Base-by-base conservation (phyloP, 306 rosid genomes). In the Fragaria iinumae region DNA sequence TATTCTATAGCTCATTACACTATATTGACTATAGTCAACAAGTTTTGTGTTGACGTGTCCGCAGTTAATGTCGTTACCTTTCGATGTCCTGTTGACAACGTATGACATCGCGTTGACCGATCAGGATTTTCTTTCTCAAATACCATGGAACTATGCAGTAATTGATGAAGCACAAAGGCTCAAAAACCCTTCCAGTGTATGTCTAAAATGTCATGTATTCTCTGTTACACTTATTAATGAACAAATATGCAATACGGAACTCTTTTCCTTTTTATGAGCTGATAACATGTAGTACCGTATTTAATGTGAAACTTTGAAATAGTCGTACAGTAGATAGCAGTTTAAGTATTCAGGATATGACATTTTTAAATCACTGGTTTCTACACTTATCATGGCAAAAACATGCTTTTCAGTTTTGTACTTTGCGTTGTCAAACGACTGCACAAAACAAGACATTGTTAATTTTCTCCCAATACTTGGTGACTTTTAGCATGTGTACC, bases 151-250 rank as follows among this genome's bases (percentile, higher is more conserved):
- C 59, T 89, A 87, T 83, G 89, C 95, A 73, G 84, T 94, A 80
- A 88, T 94, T 78, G 97, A 94, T 83, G 98, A 94, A 88, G 97
- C 98, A 75, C 98, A 94, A 78, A 79, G 98, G 84, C 98, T 94
- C 72, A 94, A 94, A 79, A 94, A 94, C 77, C 91, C 96, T 27
- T 87, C 91, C 77, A 94, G 96, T 81, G 98, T 94, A 94, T 49
- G 97, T 88, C 59, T 43, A 79, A 81, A 55, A 62, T 47, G 49
- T 59, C 79, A 41, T 65, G 14, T 8, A 47, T 74, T 27, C 29
- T n/a, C 62, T 32, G 72, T 34, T 41, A 75, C 80, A 23, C 55
- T 16, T 50, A 11, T 62, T 60, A 23, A 68, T 49, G 71, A 29
- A 62, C 65, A 67, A 56, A 14, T 25, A 16, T 68, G 77, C 64